A percentile compares a stretch with the other conserved stretches of the same genome.
Conservation (phyloP, 2,329 filamentous ascomycete genomes). For the Rutstroemia sydowiana region DNA sequence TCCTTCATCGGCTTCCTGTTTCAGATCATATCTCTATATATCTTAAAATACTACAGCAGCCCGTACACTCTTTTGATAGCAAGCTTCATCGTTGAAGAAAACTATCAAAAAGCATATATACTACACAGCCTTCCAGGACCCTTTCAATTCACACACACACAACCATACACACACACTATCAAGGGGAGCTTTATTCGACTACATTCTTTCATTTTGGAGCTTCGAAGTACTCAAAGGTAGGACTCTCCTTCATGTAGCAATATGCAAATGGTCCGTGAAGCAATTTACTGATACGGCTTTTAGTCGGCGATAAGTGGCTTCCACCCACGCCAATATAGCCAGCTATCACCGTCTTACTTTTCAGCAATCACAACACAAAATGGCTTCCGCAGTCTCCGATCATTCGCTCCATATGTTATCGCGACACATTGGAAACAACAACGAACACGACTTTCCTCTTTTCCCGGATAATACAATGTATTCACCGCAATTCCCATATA, state of each 20-base stretch:
- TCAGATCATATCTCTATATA: slow-evolving; percentile 22
- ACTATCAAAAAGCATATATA: neutral
- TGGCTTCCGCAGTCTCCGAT: slow-evolving; percentile 65
- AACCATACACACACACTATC: slow-evolving; percentile 1
- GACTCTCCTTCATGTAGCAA: neutral
- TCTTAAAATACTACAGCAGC: slow-evolving; percentile 2
- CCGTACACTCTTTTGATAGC: too few relatives aligned
- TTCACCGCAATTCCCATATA: slow-evolving; percentile 41
- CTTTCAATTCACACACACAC: neutral
- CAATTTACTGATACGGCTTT: slow-evolving; percentile 12
- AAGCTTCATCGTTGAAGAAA: too few relatives aligned
- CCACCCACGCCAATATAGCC: slow-evolving; percentile 16
- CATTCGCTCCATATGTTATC: slow-evolving; percentile 79
- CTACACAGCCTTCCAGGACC: neutral
- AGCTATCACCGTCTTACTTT: slow-evolving; percentile 39
- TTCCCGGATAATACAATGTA: slow-evolving; percentile 41
- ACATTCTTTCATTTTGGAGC: slow-evolving; percentile 13
- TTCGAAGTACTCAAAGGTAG: slow-evolving; percentile 16
- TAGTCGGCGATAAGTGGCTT: slow-evolving; percentile 24
- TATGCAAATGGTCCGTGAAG: neutral
- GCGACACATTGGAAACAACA: slow-evolving; percentile 44
- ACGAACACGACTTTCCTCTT: slow-evolving; percentile 34
- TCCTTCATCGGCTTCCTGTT: slow-evolving; percentile 19
- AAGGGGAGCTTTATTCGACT: slow-evolving; percentile 1
- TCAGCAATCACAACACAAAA: slow-evolving; percentile 52